Evolutionary conservation across 495 filamentous ascomycete genomes (phyloP), one percentile per base, ranked within the genome.

Genomic region (Penicillium lividum): DNA sequence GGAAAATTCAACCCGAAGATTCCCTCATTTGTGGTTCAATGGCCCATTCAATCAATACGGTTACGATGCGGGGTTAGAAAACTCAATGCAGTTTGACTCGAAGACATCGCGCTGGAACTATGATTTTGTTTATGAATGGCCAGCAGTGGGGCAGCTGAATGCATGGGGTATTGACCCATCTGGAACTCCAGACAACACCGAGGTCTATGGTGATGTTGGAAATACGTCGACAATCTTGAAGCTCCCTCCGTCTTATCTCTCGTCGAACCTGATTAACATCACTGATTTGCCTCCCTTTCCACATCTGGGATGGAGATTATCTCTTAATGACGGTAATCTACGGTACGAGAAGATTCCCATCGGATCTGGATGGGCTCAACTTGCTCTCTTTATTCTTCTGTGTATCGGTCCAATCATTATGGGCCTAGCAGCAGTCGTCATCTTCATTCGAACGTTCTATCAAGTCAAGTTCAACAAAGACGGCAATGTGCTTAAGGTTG

Each of bases 381-480:
- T 90, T 51, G 68, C 74, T 5, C 63, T 89, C 7, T 87, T 80
- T 63, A 64, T 84, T 33, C 68, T 89, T 6, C 72, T 89, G 11
- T 76, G 72, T 60, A 53, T 86, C 36, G 62, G 87, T 3, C 87
- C 87, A 0, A 57, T 84, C 10, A 7, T 77, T 6, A 80, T 78
- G 4, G 86, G 74, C 11, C 64, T 63, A 1, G 58, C 77, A 13
- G 83, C 77, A 22, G 77, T 84, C 1, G 87, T 78, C 65, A 65
- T 82, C 2, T 90, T 87, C 74, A 79, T 84, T 73, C 79, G 80
- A 53, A 80, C 80, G 18, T 90, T 89, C 70, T 90, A 89, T 69
- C 79, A 82, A 28, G 83, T 90, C 70, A 89, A 88, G 67, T 82
- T 89, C 74, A 89, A 89, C 67, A 78, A 88, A 65, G 68, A 83